Evolutionary conservation across 352 stramenopile genomes (phyloP).

Genomic region (Phytophthora ohioensis): DNA sequence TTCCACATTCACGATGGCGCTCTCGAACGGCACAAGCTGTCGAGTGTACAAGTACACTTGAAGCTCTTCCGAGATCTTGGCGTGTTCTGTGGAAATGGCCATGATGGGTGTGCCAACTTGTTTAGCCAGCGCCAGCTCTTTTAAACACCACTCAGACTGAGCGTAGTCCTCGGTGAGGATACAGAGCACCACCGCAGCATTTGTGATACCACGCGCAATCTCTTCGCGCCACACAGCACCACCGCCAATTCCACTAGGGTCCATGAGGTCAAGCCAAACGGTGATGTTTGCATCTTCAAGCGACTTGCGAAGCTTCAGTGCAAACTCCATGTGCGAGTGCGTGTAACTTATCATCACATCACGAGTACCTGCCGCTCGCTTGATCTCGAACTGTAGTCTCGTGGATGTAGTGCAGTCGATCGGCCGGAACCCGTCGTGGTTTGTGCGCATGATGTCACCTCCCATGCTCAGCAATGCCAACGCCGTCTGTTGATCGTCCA

Average conservation of each 20-base stretch:
- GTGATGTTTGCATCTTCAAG: conserved; percentile 79
- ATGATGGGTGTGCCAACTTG: conserved; percentile 83
- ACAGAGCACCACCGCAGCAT: conserved; percentile 75
- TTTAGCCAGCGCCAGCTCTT: conserved; percentile 83
- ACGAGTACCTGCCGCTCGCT: conserved; percentile 71
- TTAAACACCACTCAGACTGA: conserved; percentile 82
- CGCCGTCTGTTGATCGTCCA: conserved; percentile 80
- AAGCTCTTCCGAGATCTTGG: conserved; percentile 81
- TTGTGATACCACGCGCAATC: conserved; percentile 77
- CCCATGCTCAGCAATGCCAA: conserved; percentile 76
- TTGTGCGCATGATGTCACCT: conserved; percentile 82
- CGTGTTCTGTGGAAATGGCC: conserved; percentile 78
- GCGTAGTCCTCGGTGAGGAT: conserved; percentile 85
- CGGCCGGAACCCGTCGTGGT: conserved; percentile 64
- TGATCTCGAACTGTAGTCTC: conserved; percentile 80
- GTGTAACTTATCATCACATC: conserved; percentile 92
- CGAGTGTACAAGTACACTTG: conserved; percentile 88
- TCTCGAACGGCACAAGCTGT: conserved; percentile 84
- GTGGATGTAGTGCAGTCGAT: conserved; percentile 84
- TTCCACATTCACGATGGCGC: conserved; percentile 64
- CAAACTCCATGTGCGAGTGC: conserved; percentile 83
- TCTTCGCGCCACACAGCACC: conserved; percentile 84
- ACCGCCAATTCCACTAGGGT: conserved; percentile 83
- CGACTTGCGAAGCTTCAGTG: conserved; percentile 73
- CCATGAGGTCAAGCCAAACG: conserved; percentile 87